Evolutionary conservation across 2,329 filamentous ascomycete genomes (phyloP).

Genomic region (Aspergillus sojae): DNA sequence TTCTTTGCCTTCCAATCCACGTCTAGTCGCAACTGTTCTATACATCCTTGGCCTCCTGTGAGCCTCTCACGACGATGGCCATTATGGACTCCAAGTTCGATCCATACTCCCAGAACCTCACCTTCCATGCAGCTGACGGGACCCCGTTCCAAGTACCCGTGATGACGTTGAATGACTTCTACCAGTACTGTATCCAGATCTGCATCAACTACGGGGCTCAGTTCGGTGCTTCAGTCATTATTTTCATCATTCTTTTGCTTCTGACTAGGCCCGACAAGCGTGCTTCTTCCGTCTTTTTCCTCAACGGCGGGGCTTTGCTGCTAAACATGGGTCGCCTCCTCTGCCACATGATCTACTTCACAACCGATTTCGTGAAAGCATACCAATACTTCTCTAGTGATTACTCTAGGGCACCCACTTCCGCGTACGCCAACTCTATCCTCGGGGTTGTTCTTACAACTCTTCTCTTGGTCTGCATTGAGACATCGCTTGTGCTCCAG

Average conservation of each 20-base stretch:
- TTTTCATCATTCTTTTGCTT: constrained; percentile 67
- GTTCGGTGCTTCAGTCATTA: constrained; percentile 67
- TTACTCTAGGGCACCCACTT: constrained; percentile 50
- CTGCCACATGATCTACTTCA: constrained; percentile 55
- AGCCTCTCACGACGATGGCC: not conserved
- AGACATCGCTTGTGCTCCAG: constrained; percentile 64
- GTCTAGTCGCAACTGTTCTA: not conserved
- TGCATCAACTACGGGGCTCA: constrained; percentile 71
- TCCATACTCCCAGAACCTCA: constrained; percentile 56
- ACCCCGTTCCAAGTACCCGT: constrained; percentile 46
- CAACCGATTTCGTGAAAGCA: constrained; percentile 62
- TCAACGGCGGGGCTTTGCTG: constrained; percentile 65
- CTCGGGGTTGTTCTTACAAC: constrained; percentile 53
- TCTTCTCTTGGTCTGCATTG: constrained; percentile 58
- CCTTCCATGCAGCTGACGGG: constrained; percentile 50
- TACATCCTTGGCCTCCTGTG: not conserved
- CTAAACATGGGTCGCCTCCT: constrained; percentile 60
- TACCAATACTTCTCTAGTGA: constrained; percentile 64
- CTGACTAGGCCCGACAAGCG: constrained; percentile 70
- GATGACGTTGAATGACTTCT: constrained; percentile 47
- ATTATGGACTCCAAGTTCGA: constrained; percentile 45
- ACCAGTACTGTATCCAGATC: constrained; percentile 51
- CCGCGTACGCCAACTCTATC: constrained; percentile 52
- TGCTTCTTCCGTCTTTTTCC: constrained; percentile 62
- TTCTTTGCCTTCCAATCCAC: not conserved